Evolutionary conservation across 495 filamentous ascomycete genomes (phyloP).

Genomic region (Penicillium alfredii): DNA sequence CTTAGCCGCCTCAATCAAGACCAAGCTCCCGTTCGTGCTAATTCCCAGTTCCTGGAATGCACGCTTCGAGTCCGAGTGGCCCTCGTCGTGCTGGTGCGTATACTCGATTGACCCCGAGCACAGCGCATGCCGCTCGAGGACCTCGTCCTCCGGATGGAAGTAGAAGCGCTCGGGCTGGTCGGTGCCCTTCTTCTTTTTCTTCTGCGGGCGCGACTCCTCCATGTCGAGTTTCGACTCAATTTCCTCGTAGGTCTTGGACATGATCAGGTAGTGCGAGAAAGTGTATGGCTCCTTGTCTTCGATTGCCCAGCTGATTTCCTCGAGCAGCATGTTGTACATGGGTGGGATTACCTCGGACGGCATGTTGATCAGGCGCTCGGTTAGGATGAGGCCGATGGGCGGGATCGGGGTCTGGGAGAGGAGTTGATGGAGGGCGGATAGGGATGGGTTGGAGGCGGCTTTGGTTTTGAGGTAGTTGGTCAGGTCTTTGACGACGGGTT

Average conservation of each 20-base stretch:
- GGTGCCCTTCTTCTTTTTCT: slow-evolving; percentile 67
- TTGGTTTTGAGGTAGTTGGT: slow-evolving; percentile 63
- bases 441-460: slow-evolving; percentile 46
- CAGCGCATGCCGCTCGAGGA: slow-evolving; percentile 65
- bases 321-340: slow-evolving; percentile 92
- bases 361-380: slow-evolving; percentile 92
- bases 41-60: slow-evolving; percentile 93
- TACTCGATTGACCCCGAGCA: slow-evolving; percentile 65
- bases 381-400: slow-evolving; percentile 75
- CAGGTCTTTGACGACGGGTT: slow-evolving; percentile 61
- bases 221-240: slow-evolving; percentile 73
- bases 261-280: slow-evolving; percentile 86
- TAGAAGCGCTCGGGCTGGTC: slow-evolving; percentile 57
- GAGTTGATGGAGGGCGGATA: slow-evolving; percentile 49
- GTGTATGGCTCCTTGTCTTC: slow-evolving; percentile 89
- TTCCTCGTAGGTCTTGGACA: slow-evolving; percentile 87
- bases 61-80: slow-evolving; percentile 80
- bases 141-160: slow-evolving; percentile 97
- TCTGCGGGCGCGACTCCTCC: slow-evolving; percentile 60
- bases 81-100: slow-evolving; percentile 67
- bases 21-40: slow-evolving; percentile 72
- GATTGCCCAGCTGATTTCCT: slow-evolving; percentile 85
- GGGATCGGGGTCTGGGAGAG: slow-evolving; percentile 47
- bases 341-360: slow-evolving; percentile 86
- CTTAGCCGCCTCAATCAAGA: slow-evolving; percentile 64